Evolutionary conservation across 352 stramenopile genomes (phyloP).

Genomic region (Blastocystis sp.): DNA sequence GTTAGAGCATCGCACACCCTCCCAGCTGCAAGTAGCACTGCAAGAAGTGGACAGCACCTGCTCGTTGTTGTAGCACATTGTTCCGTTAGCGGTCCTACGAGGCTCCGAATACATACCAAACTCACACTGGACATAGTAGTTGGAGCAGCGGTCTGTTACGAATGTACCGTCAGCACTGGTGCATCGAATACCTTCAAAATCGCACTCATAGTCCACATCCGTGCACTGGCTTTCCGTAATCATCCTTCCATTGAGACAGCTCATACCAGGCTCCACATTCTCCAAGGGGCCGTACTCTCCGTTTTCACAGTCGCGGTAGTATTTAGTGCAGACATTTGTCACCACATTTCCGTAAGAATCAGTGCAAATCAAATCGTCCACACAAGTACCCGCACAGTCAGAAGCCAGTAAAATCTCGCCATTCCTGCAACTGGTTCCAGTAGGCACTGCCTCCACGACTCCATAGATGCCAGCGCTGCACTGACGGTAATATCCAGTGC

Average conservation of each 20-base stretch:
- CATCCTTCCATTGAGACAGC: conserved; percentile 41
- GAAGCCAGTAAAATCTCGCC: conserved; percentile 22
- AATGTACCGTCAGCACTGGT: conserved; percentile 18
- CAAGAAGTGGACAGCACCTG: conserved; percentile 24
- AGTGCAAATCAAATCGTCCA: neutral
- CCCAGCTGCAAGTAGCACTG: conserved; percentile 25
- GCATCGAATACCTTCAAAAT: conserved; percentile 58
- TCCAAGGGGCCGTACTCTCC: neutral
- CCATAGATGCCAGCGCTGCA: neutral
- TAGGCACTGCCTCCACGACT: neutral
- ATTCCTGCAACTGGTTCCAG: conserved; percentile 45
- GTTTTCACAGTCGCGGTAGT: neutral
- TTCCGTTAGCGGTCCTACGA: conserved; percentile 41
- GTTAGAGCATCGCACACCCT: conserved; percentile 25
- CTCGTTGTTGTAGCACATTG: conserved; percentile 48
- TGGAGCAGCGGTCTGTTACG: neutral
- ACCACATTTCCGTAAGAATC: neutral
- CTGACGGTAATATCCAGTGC: conserved; percentile 39
- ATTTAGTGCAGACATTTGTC: conserved; percentile 18
- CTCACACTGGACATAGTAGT: conserved; percentile 61
- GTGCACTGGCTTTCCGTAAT: conserved; percentile 25
- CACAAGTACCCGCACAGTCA: neutral
- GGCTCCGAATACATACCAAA: conserved; percentile 47
- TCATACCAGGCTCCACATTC: neutral
- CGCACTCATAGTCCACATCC: conserved; percentile 24